Conservation (phyloP, 2,329 filamentous ascomycete species). For the Colletotrichum incanum region DNA sequence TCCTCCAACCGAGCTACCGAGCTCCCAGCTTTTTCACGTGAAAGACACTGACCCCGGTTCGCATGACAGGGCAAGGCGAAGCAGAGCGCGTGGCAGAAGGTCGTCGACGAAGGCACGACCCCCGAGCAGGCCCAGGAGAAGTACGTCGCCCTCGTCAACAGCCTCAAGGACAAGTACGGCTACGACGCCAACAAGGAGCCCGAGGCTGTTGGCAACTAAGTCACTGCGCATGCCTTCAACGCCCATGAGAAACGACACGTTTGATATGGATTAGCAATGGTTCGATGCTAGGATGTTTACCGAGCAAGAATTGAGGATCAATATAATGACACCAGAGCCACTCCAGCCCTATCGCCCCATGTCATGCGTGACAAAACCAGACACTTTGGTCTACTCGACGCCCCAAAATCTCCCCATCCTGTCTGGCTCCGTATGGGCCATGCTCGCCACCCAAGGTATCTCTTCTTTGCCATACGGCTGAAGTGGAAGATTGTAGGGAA, state of each 20-base stretch:
- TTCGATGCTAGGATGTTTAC: not conserved
- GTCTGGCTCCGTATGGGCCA: conserved; percentile 73
- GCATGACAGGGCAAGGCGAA: conserved; percentile 81
- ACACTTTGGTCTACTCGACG: conserved; percentile 8
- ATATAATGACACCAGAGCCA: conserved; percentile 38
- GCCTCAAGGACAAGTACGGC: conserved; percentile 79
- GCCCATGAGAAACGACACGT: conserved; percentile 36
- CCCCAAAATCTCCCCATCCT: conserved; percentile 65
- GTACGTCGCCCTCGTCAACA: conserved; percentile 82
- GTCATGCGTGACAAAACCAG: conserved; percentile 8
- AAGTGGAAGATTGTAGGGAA: conserved; percentile 88
- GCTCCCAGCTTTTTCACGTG: conserved; percentile 4
- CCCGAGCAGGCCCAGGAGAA: conserved; percentile 79
- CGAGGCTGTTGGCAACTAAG: conserved; percentile 65
- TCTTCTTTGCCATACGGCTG: conserved; percentile 75
- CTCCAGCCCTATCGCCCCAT: not conserved
- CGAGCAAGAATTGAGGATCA: conserved; percentile 26
- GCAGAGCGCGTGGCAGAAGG: conserved; percentile 82
- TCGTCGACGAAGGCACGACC: conserved; percentile 75
- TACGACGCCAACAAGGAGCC: conserved; percentile 76
- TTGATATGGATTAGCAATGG: conserved; percentile 22
- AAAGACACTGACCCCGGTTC: conserved; percentile 18
- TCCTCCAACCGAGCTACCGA: conserved; percentile 9
- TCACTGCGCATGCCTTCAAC: not conserved
- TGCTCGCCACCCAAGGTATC: conserved; percentile 83